A percentile compares a stretch with the other conserved stretches of the same genome.
These are phyloP conservation scores for Lecanoromycetidae sp. DNA, from an alignment of 2,329 filamentous ascomycete species.

Conservation along the genomic window DNA sequence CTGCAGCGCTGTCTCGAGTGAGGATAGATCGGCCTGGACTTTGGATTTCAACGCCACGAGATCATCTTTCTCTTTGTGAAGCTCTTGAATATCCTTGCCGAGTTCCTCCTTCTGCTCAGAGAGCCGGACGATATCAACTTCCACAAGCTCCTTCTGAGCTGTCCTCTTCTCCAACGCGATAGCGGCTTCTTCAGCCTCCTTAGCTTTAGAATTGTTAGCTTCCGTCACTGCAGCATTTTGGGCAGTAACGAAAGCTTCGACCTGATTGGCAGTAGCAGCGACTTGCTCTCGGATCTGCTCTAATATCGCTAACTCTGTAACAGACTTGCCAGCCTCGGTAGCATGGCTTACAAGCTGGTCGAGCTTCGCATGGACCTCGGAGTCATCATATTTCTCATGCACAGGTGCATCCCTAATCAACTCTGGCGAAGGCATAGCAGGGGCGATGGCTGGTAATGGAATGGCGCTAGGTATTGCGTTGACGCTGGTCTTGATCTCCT, in stretches of 20 bases:
- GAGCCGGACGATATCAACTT: slow-evolving; percentile 39
- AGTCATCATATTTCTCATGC: slow-evolving; percentile 50
- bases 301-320: slow-evolving; percentile 65
- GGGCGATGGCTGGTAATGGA: slow-evolving; percentile 41
- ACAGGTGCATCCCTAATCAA: slow-evolving; percentile 21
- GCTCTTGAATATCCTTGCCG: slow-evolving; percentile 40
- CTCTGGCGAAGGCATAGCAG: slow-evolving; percentile 21
- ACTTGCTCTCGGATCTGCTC: slow-evolving; percentile 86
- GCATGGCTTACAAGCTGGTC: slow-evolving; percentile 49
- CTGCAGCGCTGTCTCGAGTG: slow-evolving; percentile 77
- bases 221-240: slow-evolving; percentile 65
- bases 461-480: slow-evolving; percentile 40
- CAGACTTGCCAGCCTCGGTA: slow-evolving; percentile 54
- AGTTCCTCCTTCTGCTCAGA: slow-evolving; percentile 52
- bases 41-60: slow-evolving; percentile 56
- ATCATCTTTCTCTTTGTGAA: slow-evolving; percentile 47
- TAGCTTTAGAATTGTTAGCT: slow-evolving; percentile 67
- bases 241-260: slow-evolving; percentile 66
- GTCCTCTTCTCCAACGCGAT: slow-evolving; percentile 67
- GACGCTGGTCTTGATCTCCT: slow-evolving; percentile 48
- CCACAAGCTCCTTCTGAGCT: slow-evolving; percentile 52
- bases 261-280: slow-evolving; percentile 67
- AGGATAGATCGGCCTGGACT: slow-evolving; percentile 55
- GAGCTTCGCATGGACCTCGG: slow-evolving; percentile 47
- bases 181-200: slow-evolving; percentile 65